phyloP scores from a whole-genome alignment of 177 flowering plant genomes.

The Vitis hybrid region DNA sequence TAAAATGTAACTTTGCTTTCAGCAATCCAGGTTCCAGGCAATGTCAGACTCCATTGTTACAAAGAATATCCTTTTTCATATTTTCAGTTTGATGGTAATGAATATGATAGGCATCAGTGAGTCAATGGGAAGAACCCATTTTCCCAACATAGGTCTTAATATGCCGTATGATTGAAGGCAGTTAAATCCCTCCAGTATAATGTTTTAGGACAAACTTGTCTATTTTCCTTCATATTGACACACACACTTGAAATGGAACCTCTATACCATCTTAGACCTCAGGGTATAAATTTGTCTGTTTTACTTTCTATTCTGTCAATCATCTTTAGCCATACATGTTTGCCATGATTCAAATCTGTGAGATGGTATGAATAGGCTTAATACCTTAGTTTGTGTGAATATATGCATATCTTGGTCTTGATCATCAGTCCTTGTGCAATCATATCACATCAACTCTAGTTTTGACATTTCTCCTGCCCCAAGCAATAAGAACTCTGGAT shows the following conservation, averaged over 20 bases:
- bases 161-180: not conserved
- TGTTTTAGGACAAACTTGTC: not conserved
- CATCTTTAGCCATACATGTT: no score
- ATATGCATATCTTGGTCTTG: no score
- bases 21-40: conserved; percentile 51
- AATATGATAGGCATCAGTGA: not conserved
- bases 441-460: no score
- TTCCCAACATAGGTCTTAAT: not conserved
- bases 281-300: not conserved
- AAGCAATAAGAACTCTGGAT: not conserved
- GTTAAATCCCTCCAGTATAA: not conserved
- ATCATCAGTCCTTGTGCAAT: no score
- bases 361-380: no score
- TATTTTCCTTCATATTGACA: not conserved
- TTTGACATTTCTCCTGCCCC: not conserved
- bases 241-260: not conserved
- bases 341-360: no score
- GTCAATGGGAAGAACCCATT: not conserved
- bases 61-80: conserved; percentile 44
- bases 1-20: conserved; percentile 12
- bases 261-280: not conserved
- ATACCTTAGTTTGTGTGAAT: no score
- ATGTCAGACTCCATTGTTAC: conserved; percentile 51
- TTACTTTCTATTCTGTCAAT: no score
- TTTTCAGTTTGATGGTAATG: not conserved